Evolutionary conservation across 805 yeast species (phyloP), one percentile per base, ranked within the genome.

Genomic region (Candida tibetensis): DNA sequence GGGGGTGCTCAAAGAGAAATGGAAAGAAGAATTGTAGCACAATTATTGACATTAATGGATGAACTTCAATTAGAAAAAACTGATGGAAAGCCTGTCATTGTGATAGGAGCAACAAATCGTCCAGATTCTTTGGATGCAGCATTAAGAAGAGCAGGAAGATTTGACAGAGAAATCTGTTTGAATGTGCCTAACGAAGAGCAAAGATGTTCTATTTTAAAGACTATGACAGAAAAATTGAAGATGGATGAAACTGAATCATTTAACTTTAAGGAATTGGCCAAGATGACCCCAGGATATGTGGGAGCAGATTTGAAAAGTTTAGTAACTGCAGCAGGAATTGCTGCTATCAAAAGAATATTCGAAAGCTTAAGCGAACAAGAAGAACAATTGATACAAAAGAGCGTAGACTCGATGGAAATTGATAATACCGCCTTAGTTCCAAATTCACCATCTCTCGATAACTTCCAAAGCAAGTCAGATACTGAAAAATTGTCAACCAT

Each of bases 1-100:
- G 95, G 95, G 18, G 73, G 73, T 17, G 98, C 96, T 2, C 97
- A 89, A 60, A 73, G 99, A 51, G 99, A 93, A 64, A 93, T 93
- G 98, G 99, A 93, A 58, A 77, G 93, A 49, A 74, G 99, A 58
- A 91, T 93, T 21, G 99, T 93, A 2, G 98, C 98, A 0, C 99
- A 93, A 58, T 70, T 93, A 44, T 70, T 93, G 30, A 93, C 99
- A 0, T 82, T 95, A 19, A 90, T 93, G 85, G 99, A 93, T 62
- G 96, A 89, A 54, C 64, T 93, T 28, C 75, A 95, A 1, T 64
- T 91, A 44, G 95, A 84, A 29, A 89, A 90, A 46, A 91, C 97
- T 0, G 85, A 76, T 36, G 96, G 96, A 2, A 85, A 85, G 45
- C 97, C 98, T 0, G 96, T 93, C 1, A 83, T 93, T 45, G 83